These are phyloP conservation scores for Tetradesmus lagerheimii DNA, from an alignment of 139 green algal genomes.

Conservation along the genomic window DNA sequence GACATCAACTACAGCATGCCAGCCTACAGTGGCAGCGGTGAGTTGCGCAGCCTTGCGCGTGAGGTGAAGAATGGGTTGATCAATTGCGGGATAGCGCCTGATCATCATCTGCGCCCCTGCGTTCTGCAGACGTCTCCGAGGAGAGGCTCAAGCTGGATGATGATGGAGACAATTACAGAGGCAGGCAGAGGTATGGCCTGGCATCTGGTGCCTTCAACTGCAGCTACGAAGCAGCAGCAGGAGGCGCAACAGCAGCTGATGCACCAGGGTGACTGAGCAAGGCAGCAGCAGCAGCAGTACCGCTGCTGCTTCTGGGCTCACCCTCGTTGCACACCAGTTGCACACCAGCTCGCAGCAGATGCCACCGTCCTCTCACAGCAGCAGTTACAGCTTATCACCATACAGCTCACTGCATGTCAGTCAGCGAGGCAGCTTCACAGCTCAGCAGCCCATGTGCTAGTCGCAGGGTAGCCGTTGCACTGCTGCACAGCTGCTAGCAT, in stretches of 20 bases:
- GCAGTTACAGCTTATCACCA: background rate
- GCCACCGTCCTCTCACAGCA: background rate
- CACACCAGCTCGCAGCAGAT: background rate
- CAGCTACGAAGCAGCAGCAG: background rate
- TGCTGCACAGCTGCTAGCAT: background rate
- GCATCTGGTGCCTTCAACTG: no score
- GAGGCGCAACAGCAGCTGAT: background rate
- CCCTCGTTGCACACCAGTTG: background rate
- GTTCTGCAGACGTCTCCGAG: background rate
- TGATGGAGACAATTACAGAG: background rate
- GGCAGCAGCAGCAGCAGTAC: background rate
- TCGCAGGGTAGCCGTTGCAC: background rate
- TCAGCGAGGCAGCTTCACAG: background rate
- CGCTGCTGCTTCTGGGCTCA: background rate
- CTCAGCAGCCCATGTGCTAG: no score
- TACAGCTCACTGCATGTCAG: background rate
- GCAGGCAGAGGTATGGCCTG: slow-evolving; percentile 44
- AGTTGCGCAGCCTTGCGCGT: background rate
- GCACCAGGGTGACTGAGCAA: background rate
- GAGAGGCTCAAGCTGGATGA: slow-evolving; percentile 10
- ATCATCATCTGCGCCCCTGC: background rate
- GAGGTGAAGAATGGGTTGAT: background rate
- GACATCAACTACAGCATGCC: background rate
- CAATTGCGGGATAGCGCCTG: background rate
- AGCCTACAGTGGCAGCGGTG: background rate